Conservation (phyloP, 805 yeast genomes). For the Ogataea ramenticola region DNA sequence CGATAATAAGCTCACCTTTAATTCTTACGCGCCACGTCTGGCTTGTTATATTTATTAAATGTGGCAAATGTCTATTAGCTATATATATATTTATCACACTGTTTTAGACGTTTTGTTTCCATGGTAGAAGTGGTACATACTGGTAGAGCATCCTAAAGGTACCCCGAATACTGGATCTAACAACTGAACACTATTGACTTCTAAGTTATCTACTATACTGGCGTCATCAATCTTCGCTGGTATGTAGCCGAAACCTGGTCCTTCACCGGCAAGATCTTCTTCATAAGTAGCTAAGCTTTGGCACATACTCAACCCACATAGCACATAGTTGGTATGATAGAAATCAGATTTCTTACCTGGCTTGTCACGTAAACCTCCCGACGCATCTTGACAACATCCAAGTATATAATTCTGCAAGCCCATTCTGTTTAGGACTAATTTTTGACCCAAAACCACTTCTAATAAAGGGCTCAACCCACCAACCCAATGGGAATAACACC, state of each 20-base stretch:
- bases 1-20: too few species aligned
- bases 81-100: background rate
- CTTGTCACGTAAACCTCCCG: constrained; percentile 73
- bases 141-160: constrained; percentile 30
- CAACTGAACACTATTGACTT: constrained; percentile 17
- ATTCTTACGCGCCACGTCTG: too few species aligned
- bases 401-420: constrained; percentile 61
- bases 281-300: constrained; percentile 35
- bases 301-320: constrained; percentile 64
- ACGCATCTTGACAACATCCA: constrained; percentile 62
- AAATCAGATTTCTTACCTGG: constrained; percentile 78
- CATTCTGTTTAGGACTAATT: constrained; percentile 39
- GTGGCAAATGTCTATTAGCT: too few species aligned
- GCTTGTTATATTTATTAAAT: too few species aligned
- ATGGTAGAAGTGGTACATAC: background rate
- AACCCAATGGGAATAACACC: constrained; percentile 94
- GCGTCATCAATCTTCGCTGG: constrained; percentile 12
- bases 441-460: constrained; percentile 39
- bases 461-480: constrained; percentile 69
- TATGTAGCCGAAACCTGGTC: constrained; percentile 24
- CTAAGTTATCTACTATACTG: constrained; percentile 12
- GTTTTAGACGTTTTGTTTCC: background rate
- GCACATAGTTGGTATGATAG: constrained; percentile 84
- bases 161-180: constrained; percentile 57
- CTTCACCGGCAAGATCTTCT: constrained; percentile 4